Evolutionary conservation across 2,329 filamentous ascomycete genomes (phyloP).

Genomic region (Pyricularia grisea): DNA sequence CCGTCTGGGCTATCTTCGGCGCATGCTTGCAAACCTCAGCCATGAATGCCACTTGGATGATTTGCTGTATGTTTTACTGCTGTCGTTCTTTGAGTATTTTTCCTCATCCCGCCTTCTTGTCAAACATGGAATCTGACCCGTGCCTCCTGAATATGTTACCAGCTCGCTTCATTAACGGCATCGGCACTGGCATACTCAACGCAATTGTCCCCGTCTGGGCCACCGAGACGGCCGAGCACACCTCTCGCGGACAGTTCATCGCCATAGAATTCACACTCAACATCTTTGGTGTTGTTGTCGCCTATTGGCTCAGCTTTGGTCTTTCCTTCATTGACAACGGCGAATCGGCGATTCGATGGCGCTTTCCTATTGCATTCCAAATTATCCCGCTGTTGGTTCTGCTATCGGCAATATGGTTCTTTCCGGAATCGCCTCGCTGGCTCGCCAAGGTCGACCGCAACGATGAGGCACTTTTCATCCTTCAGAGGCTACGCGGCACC

Average conservation of each 20-base stretch:
- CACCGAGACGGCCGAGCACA: conserved; percentile 60
- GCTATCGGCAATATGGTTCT: conserved; percentile 8
- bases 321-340: conserved; percentile 18
- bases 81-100: neutral
- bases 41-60: conserved; percentile 61
- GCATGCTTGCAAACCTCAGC: conserved; percentile 57
- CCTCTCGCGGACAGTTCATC: conserved; percentile 58
- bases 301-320: conserved; percentile 22
- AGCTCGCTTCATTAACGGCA: conserved; percentile 52
- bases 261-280: conserved; percentile 56
- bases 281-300: conserved; percentile 19
- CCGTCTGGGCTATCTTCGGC: conserved; percentile 48
- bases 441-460: conserved; percentile 48
- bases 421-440: conserved; percentile 9
- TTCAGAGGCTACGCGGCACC: conserved; percentile 53
- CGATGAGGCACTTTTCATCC: conserved; percentile 57
- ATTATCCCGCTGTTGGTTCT: conserved; percentile 12
- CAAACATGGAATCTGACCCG: neutral
- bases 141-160: neutral
- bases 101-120: neutral
- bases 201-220: conserved; percentile 65
- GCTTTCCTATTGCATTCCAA: conserved; percentile 21
- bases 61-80: conserved; percentile 37
- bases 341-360: conserved; percentile 20
- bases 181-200: conserved; percentile 61